These are phyloP conservation scores for Microcyclosporella mali DNA, from an alignment of 2,329 filamentous ascomycete species.

Conservation along the genomic window DNA sequence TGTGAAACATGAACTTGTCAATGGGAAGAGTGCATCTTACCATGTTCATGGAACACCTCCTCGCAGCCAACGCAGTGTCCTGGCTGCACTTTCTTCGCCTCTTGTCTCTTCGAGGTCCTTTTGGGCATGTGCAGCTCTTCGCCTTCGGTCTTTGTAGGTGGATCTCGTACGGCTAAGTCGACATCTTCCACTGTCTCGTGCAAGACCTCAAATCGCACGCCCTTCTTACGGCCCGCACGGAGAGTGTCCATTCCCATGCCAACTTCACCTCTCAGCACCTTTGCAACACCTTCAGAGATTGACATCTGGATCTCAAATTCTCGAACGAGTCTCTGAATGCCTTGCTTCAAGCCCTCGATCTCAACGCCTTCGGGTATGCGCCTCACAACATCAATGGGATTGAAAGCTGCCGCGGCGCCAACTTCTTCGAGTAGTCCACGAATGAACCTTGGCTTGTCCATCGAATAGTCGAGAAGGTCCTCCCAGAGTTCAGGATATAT, in stretches of 20 bases:
- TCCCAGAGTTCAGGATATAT: slow-evolving; percentile 92
- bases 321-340: slow-evolving; percentile 82
- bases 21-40: slow-evolving; percentile 20
- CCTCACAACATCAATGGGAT: slow-evolving; percentile 82
- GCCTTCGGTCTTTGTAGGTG: slow-evolving; percentile 23
- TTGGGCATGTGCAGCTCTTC: slow-evolving; percentile 17
- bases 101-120: slow-evolving; percentile 13
- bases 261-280: slow-evolving; percentile 81
- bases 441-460: slow-evolving; percentile 96
- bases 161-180: slow-evolving; percentile 29
- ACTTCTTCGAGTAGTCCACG: slow-evolving; percentile 86
- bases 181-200: slow-evolving; percentile 26
- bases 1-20: neutral
- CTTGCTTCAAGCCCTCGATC: slow-evolving; percentile 83
- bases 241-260: slow-evolving; percentile 74
- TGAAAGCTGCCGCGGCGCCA: slow-evolving; percentile 68
- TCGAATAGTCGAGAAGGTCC: slow-evolving; percentile 86
- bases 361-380: slow-evolving; percentile 90
- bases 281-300: slow-evolving; percentile 83
- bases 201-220: slow-evolving; percentile 79
- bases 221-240: slow-evolving; percentile 71
- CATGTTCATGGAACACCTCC: slow-evolving; percentile 34
- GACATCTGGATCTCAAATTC: slow-evolving; percentile 94
- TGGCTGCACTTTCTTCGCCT: slow-evolving; percentile 21
- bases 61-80: slow-evolving; percentile 37